Evolutionary conservation across 768 basidiomycete species (phyloP).

Genomic region (Podaxis sp.): DNA sequence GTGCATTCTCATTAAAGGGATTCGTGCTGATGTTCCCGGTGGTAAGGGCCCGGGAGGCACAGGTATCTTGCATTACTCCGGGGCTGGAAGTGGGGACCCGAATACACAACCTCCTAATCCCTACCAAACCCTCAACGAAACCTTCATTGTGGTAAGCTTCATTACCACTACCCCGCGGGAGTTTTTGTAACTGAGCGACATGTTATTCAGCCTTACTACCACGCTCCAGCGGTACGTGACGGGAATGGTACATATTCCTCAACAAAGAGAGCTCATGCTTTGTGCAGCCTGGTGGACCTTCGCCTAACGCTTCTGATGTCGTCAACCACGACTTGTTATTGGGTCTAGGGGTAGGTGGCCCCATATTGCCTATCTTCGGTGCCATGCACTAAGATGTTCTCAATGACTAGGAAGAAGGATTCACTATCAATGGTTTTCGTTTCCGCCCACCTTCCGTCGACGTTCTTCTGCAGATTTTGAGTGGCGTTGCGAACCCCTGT

Average conservation of each 20-base stretch:
- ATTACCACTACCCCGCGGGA: background rate
- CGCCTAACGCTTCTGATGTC: background rate
- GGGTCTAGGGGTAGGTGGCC: background rate
- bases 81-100: background rate
- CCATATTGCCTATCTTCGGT: no score
- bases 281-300: background rate
- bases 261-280: background rate
- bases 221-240: background rate
- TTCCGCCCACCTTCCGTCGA: conserved; percentile 33
- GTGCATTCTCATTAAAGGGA: background rate
- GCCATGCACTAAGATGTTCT: background rate
- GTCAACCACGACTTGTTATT: background rate
- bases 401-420: conserved; percentile 5
- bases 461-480: conserved; percentile 35
- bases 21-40: background rate
- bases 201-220: background rate
- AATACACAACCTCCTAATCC: background rate
- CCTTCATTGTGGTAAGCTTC: background rate
- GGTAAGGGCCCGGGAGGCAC: background rate
- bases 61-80: background rate
- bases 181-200: background rate
- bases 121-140: background rate
- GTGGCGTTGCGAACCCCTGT: conserved; percentile 25
- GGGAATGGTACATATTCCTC: background rate
- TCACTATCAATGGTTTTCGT: conserved; percentile 25